These are phyloP conservation scores for Kodamaea arcana DNA, from an alignment of 1,139 yeast genomes.

Conservation along the genomic window DNA sequence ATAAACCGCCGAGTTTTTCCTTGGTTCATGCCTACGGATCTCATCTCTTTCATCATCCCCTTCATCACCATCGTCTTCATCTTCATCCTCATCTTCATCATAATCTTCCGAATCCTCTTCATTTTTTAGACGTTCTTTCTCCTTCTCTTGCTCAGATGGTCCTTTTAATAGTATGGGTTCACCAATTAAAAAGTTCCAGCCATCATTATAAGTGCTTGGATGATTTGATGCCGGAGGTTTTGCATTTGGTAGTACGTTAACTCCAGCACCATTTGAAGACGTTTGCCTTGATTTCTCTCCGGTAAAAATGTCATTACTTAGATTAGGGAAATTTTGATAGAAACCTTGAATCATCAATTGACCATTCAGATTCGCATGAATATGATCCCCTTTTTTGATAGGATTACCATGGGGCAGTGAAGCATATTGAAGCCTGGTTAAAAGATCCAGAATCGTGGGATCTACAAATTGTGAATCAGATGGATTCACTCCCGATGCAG, in stretches of 20 bases:
- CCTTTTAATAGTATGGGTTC: conserved; percentile 18
- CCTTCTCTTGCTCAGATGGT: conserved; percentile 6
- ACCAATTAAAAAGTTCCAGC: conserved; percentile 37
- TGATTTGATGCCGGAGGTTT: conserved; percentile 10
- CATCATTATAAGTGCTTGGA: conserved; percentile 21
- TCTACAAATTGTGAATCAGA: conserved; percentile 33
- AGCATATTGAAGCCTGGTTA: conserved; percentile 50
- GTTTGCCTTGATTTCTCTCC: conserved; percentile 7
- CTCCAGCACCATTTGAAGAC: background rate
- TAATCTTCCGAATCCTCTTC: conserved; percentile 10
- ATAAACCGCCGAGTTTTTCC: conserved; percentile 7
- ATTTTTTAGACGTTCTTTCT: conserved; percentile 8
- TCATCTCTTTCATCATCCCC: conserved; percentile 9
- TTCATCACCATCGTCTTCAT: conserved; percentile 8
- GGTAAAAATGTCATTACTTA: conserved; percentile 39
- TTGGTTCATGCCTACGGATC: conserved; percentile 4
- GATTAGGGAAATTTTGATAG: conserved; percentile 41
- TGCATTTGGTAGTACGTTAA: conserved; percentile 6
- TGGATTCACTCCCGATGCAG: conserved; percentile 33
- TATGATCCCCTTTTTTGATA: conserved; percentile 30
- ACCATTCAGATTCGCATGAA: conserved; percentile 40
- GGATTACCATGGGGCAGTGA: conserved; percentile 52
- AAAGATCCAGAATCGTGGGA: conserved; percentile 51
- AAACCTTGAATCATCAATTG: conserved; percentile 43
- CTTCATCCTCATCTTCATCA: conserved; percentile 11